phyloP scores from a whole-genome alignment of 345 rosid genomes.

The Boechera retrofracta region DNA sequence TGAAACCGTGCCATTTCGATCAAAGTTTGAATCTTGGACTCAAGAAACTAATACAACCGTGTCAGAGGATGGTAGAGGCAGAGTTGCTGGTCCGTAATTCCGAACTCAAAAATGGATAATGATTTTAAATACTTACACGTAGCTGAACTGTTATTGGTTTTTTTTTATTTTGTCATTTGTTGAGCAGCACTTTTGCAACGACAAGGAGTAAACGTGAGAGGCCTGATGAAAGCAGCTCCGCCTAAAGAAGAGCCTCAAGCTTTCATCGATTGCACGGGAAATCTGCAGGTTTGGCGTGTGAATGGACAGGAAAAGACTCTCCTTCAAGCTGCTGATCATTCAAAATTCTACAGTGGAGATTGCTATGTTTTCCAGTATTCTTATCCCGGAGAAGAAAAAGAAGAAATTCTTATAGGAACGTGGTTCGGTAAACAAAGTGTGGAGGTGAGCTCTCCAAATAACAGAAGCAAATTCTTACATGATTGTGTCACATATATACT shows the following conservation, averaged over 20 bases:
- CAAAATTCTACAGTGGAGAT: constrained; percentile 88
- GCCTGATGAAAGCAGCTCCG: constrained; percentile 81
- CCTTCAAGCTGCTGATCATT: constrained; percentile 84
- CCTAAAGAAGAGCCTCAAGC: constrained; percentile 86
- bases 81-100: constrained; percentile 83
- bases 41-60: constrained; percentile 70
- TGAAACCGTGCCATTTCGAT: constrained; percentile 87
- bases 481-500: background rate
- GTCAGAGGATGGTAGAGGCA: constrained; percentile 97
- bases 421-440: constrained; percentile 94
- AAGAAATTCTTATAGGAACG: constrained; percentile 87
- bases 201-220: constrained; percentile 93
- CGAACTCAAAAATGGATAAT: background rate
- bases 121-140: background rate
- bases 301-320: constrained; percentile 74
- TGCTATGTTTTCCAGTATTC: constrained; percentile 95
- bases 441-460: constrained; percentile 60
- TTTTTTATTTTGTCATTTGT: constrained; percentile 19
- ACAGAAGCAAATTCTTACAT: constrained; percentile 6
- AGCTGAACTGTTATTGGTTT: background rate
- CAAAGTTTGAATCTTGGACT: constrained; percentile 94
- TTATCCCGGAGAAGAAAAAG: constrained; percentile 92
- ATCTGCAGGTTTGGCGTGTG: constrained; percentile 95
- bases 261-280: constrained; percentile 89
- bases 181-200: constrained; percentile 79